phyloP scores from a whole-genome alignment of 495 filamentous ascomycete genomes.

The Penicillium fimorum region DNA sequence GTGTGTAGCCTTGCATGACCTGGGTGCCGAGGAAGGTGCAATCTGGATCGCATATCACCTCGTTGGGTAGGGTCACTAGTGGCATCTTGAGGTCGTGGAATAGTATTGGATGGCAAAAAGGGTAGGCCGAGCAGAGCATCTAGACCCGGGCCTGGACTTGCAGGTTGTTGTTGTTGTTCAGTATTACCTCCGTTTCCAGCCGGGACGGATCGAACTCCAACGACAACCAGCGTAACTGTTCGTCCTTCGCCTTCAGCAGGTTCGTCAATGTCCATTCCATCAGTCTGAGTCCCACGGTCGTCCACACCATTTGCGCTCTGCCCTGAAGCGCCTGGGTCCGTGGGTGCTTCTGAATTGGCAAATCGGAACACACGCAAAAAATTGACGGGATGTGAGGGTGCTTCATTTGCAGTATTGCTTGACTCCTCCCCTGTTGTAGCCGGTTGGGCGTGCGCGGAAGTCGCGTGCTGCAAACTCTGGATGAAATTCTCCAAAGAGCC shows the following conservation, averaged over 20 bases:
- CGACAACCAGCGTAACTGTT: conserved; percentile 67
- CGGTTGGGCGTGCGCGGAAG: conserved; percentile 44
- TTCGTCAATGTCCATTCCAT: conserved; percentile 44
- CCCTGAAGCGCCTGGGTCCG: conserved; percentile 20
- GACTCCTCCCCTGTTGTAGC: conserved; percentile 32
- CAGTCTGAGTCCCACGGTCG: conserved; percentile 15
- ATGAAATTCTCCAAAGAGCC: conserved; percentile 58
- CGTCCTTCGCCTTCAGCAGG: conserved; percentile 55
- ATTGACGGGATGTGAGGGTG: conserved; percentile 51
- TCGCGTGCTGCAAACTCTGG: conserved; percentile 54
- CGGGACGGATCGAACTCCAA: conserved; percentile 69
- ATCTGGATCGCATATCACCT: conserved; percentile 47
- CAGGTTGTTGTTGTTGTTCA: conserved; percentile 40
- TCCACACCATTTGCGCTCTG: conserved; percentile 21
- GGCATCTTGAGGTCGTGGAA: conserved; percentile 39
- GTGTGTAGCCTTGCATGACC: conserved; percentile 47
- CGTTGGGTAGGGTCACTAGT: conserved; percentile 35
- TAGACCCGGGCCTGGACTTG: conserved; percentile 37
- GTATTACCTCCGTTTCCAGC: conserved; percentile 46
- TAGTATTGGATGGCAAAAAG: conserved; percentile 57
- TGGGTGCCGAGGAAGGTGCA: conserved; percentile 47
- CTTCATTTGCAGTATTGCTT: conserved; percentile 27
- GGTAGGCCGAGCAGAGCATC: conserved; percentile 54
- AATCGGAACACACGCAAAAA: conserved; percentile 62
- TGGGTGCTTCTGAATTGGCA: conserved; percentile 46